Conservation (phyloP, 2,329 filamentous ascomycete species). For the Neoscytalidium dimidiatum region DNA sequence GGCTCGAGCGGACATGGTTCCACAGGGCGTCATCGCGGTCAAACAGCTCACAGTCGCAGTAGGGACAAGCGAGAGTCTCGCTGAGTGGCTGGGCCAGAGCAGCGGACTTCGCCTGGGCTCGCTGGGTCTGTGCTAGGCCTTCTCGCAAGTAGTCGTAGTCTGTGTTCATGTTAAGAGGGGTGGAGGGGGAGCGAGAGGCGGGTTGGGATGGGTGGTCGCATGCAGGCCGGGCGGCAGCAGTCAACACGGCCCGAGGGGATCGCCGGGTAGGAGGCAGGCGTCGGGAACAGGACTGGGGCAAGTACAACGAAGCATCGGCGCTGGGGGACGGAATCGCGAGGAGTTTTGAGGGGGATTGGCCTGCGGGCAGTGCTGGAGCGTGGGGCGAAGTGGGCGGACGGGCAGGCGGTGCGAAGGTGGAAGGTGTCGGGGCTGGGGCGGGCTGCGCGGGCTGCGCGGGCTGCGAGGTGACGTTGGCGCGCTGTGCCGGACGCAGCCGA, state of each 20-base stretch:
- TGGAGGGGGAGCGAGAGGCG: slow-evolving; percentile 11
- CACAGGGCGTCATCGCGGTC: slow-evolving; percentile 29
- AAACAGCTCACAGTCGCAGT: slow-evolving; percentile 32
- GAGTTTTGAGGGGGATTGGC: background rate
- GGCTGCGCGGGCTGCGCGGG: too few species aligned
- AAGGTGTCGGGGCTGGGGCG: too few species aligned
- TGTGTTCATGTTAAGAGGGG: slow-evolving; percentile 18
- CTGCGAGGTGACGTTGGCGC: slow-evolving; percentile 7
- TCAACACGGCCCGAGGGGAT: background rate
- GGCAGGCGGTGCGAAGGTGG: background rate
- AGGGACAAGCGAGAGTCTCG: slow-evolving; percentile 30
- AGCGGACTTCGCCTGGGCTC: slow-evolving; percentile 13
- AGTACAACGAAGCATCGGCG: slow-evolving; percentile 1
- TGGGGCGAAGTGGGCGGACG: background rate
- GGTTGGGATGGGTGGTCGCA: slow-evolving; percentile 1
- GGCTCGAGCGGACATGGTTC: slow-evolving; percentile 31
- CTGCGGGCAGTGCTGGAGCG: too few species aligned
- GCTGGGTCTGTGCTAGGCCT: background rate
- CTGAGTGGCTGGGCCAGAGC: background rate
- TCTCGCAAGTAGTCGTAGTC: slow-evolving; percentile 1
- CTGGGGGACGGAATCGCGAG: background rate
- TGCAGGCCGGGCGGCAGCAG: background rate
- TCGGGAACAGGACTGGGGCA: background rate
- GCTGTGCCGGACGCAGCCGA: slow-evolving; percentile 5
- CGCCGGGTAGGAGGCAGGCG: background rate